Base-by-base conservation (phyloP, 2,329 filamentous ascomycete species). In the Colletotrichum horii region DNA sequence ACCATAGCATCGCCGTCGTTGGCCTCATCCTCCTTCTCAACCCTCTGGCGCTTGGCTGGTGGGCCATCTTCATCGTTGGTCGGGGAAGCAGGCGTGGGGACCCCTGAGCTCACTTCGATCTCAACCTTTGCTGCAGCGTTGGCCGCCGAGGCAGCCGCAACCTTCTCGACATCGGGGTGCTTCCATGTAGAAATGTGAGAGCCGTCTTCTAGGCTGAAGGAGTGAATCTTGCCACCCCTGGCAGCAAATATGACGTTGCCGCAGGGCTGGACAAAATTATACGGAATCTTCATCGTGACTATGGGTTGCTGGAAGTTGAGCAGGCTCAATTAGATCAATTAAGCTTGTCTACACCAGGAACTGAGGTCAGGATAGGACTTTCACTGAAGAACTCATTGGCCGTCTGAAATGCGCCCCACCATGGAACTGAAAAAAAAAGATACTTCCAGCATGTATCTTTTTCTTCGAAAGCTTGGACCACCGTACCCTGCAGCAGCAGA, bases 171-270 rank as follows among this genome's bases (percentile, higher is more conserved):
- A 78, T 86, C 83, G 8, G 88, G 87, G 76, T 90, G 87, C 71
- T 86, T 87, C 94, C 94, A 96, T 80, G 88, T 87, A 58, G 90
- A 92, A 22, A 95, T 83, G 67, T 91, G 86, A 64, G 86, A 84
- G 36, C 92, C 91, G 76, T 91, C 87, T n/a, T 85, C 80, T 8
- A 93, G 84, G 80, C 88, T 88, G 82, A 95, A 93, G 4, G 92
- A 91, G 80, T 95, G 90, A 70, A 98, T 91, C 79, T 89, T 91
- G 64, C 93, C 90, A 16, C 95, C 95, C 76, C 93, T 92, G 30
- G 95, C 94, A 48, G 94, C 94, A 79, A 97, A 89, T 22, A 98
- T 83, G 24, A 94, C 84, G 78, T 89, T 83, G 61, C 89, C 89
- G 78, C 88, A 87, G 43, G 84, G 82, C 66, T 86, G 86, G 62